A percentile compares a stretch with the other conserved stretches of the same genome.
Evolutionary conservation across 768 basidiomycete species (phyloP).

Genomic region (Pleurotus ostreatus): DNA sequence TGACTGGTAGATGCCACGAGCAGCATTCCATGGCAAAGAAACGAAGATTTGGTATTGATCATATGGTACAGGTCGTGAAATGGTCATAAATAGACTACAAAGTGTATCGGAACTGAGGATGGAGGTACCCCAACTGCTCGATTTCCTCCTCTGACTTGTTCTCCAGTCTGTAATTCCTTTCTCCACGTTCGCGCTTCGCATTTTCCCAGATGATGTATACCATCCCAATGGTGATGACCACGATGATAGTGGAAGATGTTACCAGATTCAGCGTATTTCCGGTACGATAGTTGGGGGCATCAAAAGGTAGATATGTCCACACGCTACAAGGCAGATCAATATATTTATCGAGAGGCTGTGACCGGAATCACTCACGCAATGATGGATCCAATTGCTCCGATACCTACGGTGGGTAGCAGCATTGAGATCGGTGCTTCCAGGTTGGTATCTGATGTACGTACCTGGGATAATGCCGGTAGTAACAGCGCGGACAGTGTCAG

Average conservation of each 20-base stretch:
- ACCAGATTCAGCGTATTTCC: conserved; percentile 43
- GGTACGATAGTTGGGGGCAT: conserved; percentile 42
- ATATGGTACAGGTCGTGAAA: too few relatives aligned
- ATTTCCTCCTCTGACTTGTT: conserved; percentile 34
- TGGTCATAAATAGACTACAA: conserved; percentile 12
- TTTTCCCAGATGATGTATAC: conserved; percentile 40
- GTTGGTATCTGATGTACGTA: conserved; percentile 3
- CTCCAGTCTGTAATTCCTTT: conserved; percentile 35
- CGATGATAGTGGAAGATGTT: conserved; percentile 25
- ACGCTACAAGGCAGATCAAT: conserved; percentile 23
- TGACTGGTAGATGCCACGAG: too few relatives aligned
- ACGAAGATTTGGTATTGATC: too few relatives aligned
- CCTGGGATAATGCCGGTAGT: conserved; percentile 40
- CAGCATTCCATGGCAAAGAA: too few relatives aligned
- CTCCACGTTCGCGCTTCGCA: conserved; percentile 36
- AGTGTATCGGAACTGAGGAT: conserved; percentile 42
- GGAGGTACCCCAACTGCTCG: conserved; percentile 37
- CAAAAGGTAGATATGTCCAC: conserved; percentile 43
- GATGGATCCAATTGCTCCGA: conserved; percentile 41
- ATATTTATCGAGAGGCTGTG: too few relatives aligned
- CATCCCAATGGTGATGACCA: conserved; percentile 25
- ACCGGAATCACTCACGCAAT: conserved; percentile 30
- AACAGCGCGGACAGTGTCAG: conserved; percentile 44
- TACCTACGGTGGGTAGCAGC: conserved; percentile 17
- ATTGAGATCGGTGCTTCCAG: too few relatives aligned